A percentile compares a stretch with the other conserved stretches of the same genome.
Conservation (phyloP, 78 protist genomes). For the Dictyostelium firmibasis region DNA sequence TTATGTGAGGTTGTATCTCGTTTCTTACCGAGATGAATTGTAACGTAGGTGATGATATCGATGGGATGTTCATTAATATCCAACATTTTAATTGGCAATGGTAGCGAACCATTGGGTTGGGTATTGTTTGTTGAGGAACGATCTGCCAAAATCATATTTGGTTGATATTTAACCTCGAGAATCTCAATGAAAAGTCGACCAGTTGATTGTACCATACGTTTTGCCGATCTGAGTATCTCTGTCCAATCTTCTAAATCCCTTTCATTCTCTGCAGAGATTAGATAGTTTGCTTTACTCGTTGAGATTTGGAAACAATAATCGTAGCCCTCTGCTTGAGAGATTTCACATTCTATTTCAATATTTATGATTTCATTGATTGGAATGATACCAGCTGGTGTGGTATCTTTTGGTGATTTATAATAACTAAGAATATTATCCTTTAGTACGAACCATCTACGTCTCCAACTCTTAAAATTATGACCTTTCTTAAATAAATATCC, state of each 20-base stretch:
- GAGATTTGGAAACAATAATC: constrained; percentile 23
- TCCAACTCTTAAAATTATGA: constrained; percentile 82
- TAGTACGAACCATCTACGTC: constrained; percentile 80
- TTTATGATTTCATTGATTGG: constrained; percentile 16
- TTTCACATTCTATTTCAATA: background rate
- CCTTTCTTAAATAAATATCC: constrained; percentile 79
- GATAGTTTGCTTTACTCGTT: constrained; percentile 13
- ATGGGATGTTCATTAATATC: constrained; percentile 1
- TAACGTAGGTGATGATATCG: constrained; percentile 46
- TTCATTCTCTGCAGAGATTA: constrained; percentile 65
- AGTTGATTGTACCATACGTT: background rate
- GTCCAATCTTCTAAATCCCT: constrained; percentile 65
- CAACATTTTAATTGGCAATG: background rate
- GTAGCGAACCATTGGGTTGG: background rate
- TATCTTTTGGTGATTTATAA: constrained; percentile 78
- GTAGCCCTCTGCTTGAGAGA: constrained; percentile 22
- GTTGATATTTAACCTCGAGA: constrained; percentile 4
- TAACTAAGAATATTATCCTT: constrained; percentile 57
- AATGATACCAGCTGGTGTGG: constrained; percentile 59
- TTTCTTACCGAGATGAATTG: constrained; percentile 51
- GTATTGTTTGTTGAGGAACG: background rate
- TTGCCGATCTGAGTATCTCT: constrained; percentile 10
- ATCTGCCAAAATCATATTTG: background rate
- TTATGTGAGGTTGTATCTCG: constrained; percentile 20
- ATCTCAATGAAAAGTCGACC: constrained; percentile 60